Percentiles rank a stretch among this genome's conserved stretches.
Evolutionary conservation across 441 rosid genomes (phyloP).

Genomic region (Aleurites moluccanus): DNA sequence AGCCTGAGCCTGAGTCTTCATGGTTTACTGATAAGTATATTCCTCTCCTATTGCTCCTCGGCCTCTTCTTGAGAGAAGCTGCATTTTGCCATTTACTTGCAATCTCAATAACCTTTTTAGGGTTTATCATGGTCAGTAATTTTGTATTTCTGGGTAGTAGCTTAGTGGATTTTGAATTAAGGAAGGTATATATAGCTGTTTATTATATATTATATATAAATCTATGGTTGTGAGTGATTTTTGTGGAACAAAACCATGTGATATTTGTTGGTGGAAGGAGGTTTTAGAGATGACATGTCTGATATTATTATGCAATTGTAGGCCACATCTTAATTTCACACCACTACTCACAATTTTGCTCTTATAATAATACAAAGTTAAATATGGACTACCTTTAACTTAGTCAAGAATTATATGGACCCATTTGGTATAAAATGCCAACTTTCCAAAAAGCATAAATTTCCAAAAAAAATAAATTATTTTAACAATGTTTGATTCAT

Average conservation of each 20-base stretch:
- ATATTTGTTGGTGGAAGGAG: neutral
- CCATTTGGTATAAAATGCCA: too few relatives aligned
- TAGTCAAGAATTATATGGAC: too few relatives aligned
- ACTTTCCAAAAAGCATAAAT: too few relatives aligned
- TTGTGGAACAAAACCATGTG: neutral
- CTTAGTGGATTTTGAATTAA: neutral
- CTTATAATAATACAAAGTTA: too few relatives aligned
- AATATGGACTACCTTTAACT: too few relatives aligned
- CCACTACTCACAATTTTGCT: neutral
- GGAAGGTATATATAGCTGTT: neutral
- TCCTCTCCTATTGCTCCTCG: neutral
- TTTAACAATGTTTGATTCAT: too few relatives aligned
- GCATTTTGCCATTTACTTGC: slow-evolving; percentile 10
- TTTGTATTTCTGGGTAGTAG: neutral
- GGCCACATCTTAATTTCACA: slow-evolving; percentile 2
- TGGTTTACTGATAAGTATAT: neutral
- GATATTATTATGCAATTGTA: neutral
- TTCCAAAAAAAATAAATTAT: too few relatives aligned
- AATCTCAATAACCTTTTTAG: neutral
- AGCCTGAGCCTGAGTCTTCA: neutral
- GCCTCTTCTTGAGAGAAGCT: neutral
- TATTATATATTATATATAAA: too few relatives aligned
- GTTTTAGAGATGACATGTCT: neutral
- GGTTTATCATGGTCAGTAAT: neutral
- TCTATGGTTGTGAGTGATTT: neutral